Percentiles rank a stretch among this genome's conserved stretches.
Evolutionary conservation across 257 asterid genomes (phyloP).

Genomic region (Nicotiana undulata): DNA sequence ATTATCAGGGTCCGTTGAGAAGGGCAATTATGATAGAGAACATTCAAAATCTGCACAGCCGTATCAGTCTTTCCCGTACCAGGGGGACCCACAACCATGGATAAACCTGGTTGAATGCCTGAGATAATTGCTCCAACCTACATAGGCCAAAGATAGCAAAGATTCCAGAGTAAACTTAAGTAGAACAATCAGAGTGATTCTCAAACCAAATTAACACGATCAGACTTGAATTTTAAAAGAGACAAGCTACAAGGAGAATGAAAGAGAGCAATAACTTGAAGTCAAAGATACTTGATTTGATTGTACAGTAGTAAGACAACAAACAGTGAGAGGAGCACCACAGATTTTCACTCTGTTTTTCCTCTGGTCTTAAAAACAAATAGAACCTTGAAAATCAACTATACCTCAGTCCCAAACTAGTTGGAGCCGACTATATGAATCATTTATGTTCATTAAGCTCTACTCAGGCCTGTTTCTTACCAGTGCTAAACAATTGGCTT

Average conservation of each 20-base stretch:
- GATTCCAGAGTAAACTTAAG: background rate
- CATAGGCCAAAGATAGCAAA: conserved; percentile 16
- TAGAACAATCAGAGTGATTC: background rate
- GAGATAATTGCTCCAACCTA: conserved; percentile 88
- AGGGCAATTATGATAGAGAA: conserved; percentile 96
- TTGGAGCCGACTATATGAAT: background rate
- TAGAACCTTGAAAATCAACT: background rate
- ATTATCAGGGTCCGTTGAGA: conserved; percentile 97
- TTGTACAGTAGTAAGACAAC: background rate
- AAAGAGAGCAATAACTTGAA: background rate
- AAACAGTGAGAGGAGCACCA: background rate
- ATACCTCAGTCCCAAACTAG: background rate
- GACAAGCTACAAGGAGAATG: background rate
- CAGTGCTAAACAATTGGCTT: too few species aligned
- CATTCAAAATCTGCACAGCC: conserved; percentile 92
- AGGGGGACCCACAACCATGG: conserved; percentile 99
- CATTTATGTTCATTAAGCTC: background rate
- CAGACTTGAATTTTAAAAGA: conserved; percentile 4
- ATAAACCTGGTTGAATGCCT: conserved; percentile 94
- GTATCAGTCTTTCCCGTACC: conserved; percentile 99
- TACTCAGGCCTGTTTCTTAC: background rate
- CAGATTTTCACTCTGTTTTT: background rate
- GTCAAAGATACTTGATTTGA: background rate
- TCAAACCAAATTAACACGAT: background rate
- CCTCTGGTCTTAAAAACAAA: background rate